Base-by-base conservation (phyloP, 345 rosid species). In the Adansonia digitata region DNA sequence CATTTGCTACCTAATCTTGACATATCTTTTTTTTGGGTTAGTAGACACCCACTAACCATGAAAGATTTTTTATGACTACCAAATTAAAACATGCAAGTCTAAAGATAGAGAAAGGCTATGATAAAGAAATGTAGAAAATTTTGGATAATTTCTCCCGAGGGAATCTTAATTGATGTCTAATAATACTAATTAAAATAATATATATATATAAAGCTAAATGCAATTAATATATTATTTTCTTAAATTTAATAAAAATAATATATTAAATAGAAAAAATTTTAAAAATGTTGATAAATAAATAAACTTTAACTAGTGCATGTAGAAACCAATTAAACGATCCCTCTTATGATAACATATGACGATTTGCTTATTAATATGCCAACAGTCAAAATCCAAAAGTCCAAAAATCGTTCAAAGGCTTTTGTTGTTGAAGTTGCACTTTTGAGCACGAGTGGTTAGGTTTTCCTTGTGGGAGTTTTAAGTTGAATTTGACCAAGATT, bases 61-160 rank as follows among this genome's bases (percentile, higher is more conserved):
- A 48, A 76, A 63, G 86, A 84, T 85, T 84, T 83, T 83, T 73
- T 46, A 71, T 53, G 85, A 81, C 86, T 76, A 65, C 84, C 79
- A 76, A 80, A 71, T 75, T 70, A 56, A 53, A 27, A 45, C 65
- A 42, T 42, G 11, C 46, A 60, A 79, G 79, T 81, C 82, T 72
- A 73, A 60, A 17, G 34, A 66, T 17, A 18, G 66, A 70, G 17
- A 39, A 17, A 22, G 2, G 37, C 18, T n/a, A 12, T 0, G 62
- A 43, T 35, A 43, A 49, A 27, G 24, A 66, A 24, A n/a, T n/a
- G n/a, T 18, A 5, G 40, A 4, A 63, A 13, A 20, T 1, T 2
- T 13, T 10, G 1, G 3, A 29, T 13, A 0, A 46, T 12, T 20
- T 53, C 59, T 22, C 59, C 8, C n/a, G n/a, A n/a, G n/a, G n/a